Evolutionary conservation across 225 moss, liverwort and hornwort species (phyloP), one percentile per base, ranked within the genome.

Genomic region (Anthoceros angustus): DNA sequence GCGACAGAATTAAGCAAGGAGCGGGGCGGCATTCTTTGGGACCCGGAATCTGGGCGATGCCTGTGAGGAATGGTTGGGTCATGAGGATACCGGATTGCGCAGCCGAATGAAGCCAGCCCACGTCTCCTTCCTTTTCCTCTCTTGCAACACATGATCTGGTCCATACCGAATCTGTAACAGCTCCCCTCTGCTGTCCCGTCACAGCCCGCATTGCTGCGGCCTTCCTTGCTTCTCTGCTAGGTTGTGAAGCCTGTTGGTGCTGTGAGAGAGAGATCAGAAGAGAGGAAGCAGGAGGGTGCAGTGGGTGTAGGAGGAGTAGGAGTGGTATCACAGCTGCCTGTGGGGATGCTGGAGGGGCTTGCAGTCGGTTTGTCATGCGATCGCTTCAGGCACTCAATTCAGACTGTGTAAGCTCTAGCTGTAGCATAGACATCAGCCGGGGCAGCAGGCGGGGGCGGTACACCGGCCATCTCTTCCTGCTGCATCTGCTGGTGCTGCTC

Each of bases 401-500:
- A 15, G 55, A 55, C 8, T 55, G 18, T 18, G 23, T 15, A 7
- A 55, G 55, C 55, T 55, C 16, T 20, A 55, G 55, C 55, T 20
- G 55, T 15, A 15, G 55, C 55, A 8, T 15, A 15, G 8, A 15
- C 55, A 20, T 23, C 14, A 55, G n/a, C 14, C 55, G 55, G n/a
- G 55, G 55, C 7, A 18, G 55, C 55, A 18, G 55, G 16, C 55
- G n/a, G 7, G 18, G 55, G n/a, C 18, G 55, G n/a, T 55, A 55
- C 55, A 55, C 55, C 7, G 75, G 81, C 68, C 66, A 75, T 66
- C 71, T 78, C 60, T 71, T 72, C 71, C 79, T 78, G 63, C 68
- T 83, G 63, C 78, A 75, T 60, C 68, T 82, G 25, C 77, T 83
- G 39, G 66, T 77, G 50, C 77, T 82, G 39, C 75, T 75, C 42